These are phyloP conservation scores for Ustilago lituana DNA, from an alignment of 1,284 basidiomycete genomes.

Conservation along the genomic window DNA sequence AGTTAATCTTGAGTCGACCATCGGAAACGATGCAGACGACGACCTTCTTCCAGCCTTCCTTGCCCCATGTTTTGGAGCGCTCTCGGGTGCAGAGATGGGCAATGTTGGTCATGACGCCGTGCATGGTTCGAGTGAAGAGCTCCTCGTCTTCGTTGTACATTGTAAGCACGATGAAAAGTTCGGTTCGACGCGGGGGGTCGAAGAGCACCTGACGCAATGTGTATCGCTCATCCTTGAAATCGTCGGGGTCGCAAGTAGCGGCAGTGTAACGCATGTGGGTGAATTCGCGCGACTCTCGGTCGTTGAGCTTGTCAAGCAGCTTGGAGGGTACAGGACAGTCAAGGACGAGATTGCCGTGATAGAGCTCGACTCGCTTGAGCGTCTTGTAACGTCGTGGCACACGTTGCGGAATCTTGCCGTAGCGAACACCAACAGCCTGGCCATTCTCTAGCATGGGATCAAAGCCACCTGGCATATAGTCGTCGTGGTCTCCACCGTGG, in stretches of 20 bases:
- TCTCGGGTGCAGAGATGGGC: slow-evolving; percentile 80
- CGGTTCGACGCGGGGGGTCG: slow-evolving; percentile 61
- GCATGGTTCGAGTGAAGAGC: slow-evolving; percentile 63
- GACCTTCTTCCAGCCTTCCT: slow-evolving; percentile 93
- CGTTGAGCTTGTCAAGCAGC: slow-evolving; percentile 73
- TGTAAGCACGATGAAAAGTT: slow-evolving; percentile 65
- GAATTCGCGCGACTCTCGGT: slow-evolving; percentile 84
- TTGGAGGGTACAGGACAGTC: slow-evolving; percentile 64
- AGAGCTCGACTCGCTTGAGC: slow-evolving; percentile 61
- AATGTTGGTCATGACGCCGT: slow-evolving; percentile 66
- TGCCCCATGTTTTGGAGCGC: slow-evolving; percentile 90
- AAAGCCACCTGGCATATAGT: slow-evolving; percentile 58
- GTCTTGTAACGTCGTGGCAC: slow-evolving; percentile 64
- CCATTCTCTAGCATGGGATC: slow-evolving; percentile 56
- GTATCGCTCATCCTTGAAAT: slow-evolving; percentile 75
- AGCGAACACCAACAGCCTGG: slow-evolving; percentile 49
- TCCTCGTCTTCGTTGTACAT: slow-evolving; percentile 64
- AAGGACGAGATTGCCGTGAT: slow-evolving; percentile 64
- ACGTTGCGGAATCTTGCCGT: slow-evolving; percentile 60
- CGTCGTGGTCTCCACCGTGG: slow-evolving; percentile 18
- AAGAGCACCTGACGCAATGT: slow-evolving; percentile 63
- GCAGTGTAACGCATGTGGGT: slow-evolving; percentile 73
- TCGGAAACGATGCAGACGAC: slow-evolving; percentile 82
- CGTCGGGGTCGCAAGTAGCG: slow-evolving; percentile 75
- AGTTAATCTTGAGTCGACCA: slow-evolving; percentile 89